Base-by-base conservation (phyloP, 73 alveolate species). In the Breviolum minutum region DNA sequence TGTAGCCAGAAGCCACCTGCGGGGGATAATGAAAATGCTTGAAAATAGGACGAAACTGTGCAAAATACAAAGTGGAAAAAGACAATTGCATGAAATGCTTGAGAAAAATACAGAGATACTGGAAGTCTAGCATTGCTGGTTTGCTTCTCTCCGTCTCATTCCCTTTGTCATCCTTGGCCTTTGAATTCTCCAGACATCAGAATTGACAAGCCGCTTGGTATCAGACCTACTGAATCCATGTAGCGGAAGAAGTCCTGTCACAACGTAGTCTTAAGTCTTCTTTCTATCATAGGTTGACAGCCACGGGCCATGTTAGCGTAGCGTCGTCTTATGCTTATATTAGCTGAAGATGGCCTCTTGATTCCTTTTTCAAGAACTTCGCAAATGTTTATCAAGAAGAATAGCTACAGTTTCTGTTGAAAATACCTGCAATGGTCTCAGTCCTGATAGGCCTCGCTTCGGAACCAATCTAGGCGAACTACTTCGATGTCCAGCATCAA, bases 401-500 rank as follows among this genome's bases (percentile, higher is more conserved):
- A 40, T 40, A 40, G 54, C 54, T 40, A 40, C 54, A 40, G 54
- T 40, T 40, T 40, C 54, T 26, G 87, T 29, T 26, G n/a, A 68
- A 68, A 14, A 16, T 77, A 24, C 87, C 62, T 2, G 54, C 5
- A 3, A 40, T 40, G 54, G 54, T 40, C n/a, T 20, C 40, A 17
- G 29, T 27, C 97, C 97, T 91, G 98, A 81, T 93, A 93, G 66
- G 73, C 63, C 27, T 62, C 71, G 48, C 98, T 77, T 11, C 98
- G 98, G 82, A 93, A 93, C 91, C 89, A 93, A 63, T 93, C 98
- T 60, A 93, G 76, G n/a, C 90, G 89, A 6, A 93, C 66, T 64
- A 93, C 84, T 66, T 93, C 98, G 63, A 93, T 93, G 81, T 93
- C 98, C 90, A 93, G 98, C 98, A 93, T 93, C 69, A 93, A 73